These are phyloP conservation scores for Catenaria anguillulae DNA, from an alignment of 371 early-diverging fungal genomes.

Conservation along the genomic window DNA sequence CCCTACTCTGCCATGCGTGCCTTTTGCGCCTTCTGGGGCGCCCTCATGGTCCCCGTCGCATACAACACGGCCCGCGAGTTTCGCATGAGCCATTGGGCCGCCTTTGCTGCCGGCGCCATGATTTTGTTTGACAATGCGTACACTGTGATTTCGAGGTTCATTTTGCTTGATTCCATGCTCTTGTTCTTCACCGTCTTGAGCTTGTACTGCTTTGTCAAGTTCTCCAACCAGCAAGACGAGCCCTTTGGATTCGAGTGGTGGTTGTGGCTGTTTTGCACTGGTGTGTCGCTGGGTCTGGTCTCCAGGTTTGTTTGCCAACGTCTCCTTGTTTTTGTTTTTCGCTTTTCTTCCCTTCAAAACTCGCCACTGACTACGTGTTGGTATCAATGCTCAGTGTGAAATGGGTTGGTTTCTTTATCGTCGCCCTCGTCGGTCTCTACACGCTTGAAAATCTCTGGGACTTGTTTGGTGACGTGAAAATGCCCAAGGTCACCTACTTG, in stretches of 20 bases:
- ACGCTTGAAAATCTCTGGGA: constrained; percentile 92
- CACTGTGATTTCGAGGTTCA: constrained; percentile 82
- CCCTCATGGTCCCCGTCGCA: constrained; percentile 82
- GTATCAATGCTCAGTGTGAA: no score
- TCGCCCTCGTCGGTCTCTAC: constrained; percentile 83
- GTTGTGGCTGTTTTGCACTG: constrained; percentile 73
- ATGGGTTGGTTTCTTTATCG: constrained; percentile 97
- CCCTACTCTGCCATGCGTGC: constrained; percentile 88
- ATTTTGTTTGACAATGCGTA: constrained; percentile 76
- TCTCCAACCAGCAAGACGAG: constrained; percentile 49
- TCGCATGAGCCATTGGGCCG: constrained; percentile 41
- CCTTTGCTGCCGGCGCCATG: constrained; percentile 57
- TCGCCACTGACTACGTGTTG: no score
- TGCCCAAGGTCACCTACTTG: constrained; percentile 49
- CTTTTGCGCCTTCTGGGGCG: constrained; percentile 81
- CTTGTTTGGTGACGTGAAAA: constrained; percentile 66
- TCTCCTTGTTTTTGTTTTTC: constrained; percentile 7
- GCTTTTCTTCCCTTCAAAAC: no score
- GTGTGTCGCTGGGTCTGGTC: constrained; percentile 79
- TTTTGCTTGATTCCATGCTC: constrained; percentile 95
- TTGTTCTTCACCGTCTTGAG: constrained; percentile 79
- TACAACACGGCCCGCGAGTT: constrained; percentile 79
- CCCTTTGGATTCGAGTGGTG: constrained; percentile 77
- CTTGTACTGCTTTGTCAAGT: constrained; percentile 57
- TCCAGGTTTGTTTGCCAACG: constrained; percentile 16